A percentile compares a stretch with the other conserved stretches of the same genome.
Conservation (phyloP, 1,139 yeast species). For the Diutina ranongensis region DNA sequence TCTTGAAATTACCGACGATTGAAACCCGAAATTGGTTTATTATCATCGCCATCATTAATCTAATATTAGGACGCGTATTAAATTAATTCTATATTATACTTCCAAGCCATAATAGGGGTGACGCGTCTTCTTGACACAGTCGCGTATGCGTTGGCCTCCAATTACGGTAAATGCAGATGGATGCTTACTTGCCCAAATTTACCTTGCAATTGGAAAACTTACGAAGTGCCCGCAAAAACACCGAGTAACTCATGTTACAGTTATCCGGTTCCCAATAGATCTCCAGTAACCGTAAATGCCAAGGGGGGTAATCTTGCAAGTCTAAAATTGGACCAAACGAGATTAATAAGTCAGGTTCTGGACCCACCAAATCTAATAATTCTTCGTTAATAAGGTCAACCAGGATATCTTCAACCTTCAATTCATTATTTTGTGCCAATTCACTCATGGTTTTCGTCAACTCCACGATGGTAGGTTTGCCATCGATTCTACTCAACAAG, state of each 20-base stretch:
- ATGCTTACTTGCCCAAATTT: constrained; percentile 68
- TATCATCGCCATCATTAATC: too few relatives aligned
- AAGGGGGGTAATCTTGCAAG: constrained; percentile 93
- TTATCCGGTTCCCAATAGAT: constrained; percentile 86
- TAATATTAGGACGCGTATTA: too few relatives aligned
- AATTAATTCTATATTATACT: not conserved
- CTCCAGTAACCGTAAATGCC: constrained; percentile 90
- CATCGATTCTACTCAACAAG: constrained; percentile 67
- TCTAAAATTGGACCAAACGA: constrained; percentile 80
- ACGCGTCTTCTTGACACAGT: not conserved
- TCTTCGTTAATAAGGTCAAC: constrained; percentile 68
- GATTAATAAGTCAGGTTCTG: constrained; percentile 81
- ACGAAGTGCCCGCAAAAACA: constrained; percentile 74
- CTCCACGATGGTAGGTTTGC: constrained; percentile 82
- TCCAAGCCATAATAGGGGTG: not conserved
- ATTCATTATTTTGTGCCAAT: constrained; percentile 49
- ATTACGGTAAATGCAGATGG: not conserved
- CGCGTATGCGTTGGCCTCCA: not conserved
- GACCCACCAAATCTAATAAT: constrained; percentile 64
- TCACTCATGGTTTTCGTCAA: constrained; percentile 80
- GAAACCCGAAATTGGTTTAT: not conserved
- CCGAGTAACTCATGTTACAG: constrained; percentile 68
- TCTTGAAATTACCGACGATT: too few relatives aligned
- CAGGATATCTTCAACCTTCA: constrained; percentile 58
- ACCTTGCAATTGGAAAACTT: constrained; percentile 72